Base-by-base conservation (phyloP, 768 basidiomycete species). In the Auricularia cornea region DNA sequence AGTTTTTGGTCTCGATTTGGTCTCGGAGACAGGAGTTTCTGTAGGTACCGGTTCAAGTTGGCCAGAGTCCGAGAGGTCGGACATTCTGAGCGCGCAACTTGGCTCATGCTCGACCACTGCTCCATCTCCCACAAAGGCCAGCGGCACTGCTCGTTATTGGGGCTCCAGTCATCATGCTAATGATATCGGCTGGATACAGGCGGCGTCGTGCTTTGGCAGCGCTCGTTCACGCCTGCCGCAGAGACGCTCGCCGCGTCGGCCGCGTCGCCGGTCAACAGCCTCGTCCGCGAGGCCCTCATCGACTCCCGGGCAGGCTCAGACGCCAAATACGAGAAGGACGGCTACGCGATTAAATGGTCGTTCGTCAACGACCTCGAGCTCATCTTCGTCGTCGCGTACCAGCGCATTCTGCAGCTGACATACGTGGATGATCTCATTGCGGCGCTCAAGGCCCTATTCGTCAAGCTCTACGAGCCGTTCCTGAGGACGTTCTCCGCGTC, bases 331-430 rank as follows among this genome's bases (percentile, higher is more conserved):
- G 94, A 96, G 76, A 94, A 87, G 73, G 95, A 96, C 69, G 95
- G 95, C 2, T 96, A 94, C 69, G 89, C 93, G 30, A 86, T 98
- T 60, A 89, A 88, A 73, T 98, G 96, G 94, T 87, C 92, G 0
- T 92, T 94, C 70, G 88, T 91, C 32, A 99, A 99, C 72, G 94
- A 95, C 66, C 80, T 98, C 54, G 96, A 96, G 66, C 83, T 99
- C 69, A 95, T 98, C 62, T 98, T 99, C 71, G 96, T 97, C 72
- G 94, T 96, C 61, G 93, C 94, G 41, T 98, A 97, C 78, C 94
- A 97, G 71, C 90, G 95, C 63, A 93, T 99, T 64, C 82, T 99
- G 20, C 94, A 96, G 65, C 82, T 99, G 40, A 88, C 94, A 10
- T 98, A 98, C 71, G 89, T 97, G 62, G 92, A 95, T 0, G 90